A percentile compares a stretch with the other conserved stretches of the same genome.
Evolutionary conservation across 176 grass and related monocot species (phyloP).

Genomic region (Avena sativa): DNA sequence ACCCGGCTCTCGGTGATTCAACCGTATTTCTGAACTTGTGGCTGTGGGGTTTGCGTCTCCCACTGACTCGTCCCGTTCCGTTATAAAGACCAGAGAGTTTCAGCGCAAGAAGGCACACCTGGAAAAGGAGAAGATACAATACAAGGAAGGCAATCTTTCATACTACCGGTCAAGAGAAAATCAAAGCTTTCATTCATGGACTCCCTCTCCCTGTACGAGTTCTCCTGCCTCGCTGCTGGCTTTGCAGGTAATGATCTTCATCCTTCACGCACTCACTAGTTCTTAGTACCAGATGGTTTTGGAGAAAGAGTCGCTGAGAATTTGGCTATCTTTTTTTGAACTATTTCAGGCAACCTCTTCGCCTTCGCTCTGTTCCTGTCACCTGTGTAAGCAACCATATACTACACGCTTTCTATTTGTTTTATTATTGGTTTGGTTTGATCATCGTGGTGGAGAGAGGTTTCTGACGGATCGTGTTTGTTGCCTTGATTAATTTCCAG

Average conservation of each 20-base stretch:
- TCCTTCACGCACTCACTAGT: not conserved
- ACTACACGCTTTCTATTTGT: too few relatives aligned
- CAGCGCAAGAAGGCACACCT: not conserved
- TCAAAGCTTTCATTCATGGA: conserved; percentile 34
- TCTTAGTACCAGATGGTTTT: not conserved
- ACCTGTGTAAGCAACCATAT: conserved; percentile 65
- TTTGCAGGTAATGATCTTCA: conserved; percentile 31
- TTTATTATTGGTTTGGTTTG: too few relatives aligned
- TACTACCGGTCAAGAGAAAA: not conserved
- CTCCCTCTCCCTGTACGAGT: conserved; percentile 56
- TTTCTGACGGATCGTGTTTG: not conserved
- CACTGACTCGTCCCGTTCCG: not conserved
- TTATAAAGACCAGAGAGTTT: conserved; percentile 37
- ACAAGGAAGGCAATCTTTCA: not conserved
- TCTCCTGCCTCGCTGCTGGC: conserved; percentile 70
- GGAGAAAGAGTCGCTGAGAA: not conserved
- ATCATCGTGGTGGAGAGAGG: not conserved
- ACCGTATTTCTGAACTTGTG: conserved; percentile 16
- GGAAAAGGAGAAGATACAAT: not conserved
- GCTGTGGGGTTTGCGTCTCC: conserved; percentile 24
- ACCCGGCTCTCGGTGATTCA: not conserved
- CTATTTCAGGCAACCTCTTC: conserved; percentile 69
- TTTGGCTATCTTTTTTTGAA: not conserved
- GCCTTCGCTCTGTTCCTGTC: conserved; percentile 80
- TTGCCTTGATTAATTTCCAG: conserved; percentile 38